Evolutionary conservation across 495 filamentous ascomycete species (phyloP), one percentile per base, ranked within the genome.

Genomic region (Annulohypoxylon stygium): DNA sequence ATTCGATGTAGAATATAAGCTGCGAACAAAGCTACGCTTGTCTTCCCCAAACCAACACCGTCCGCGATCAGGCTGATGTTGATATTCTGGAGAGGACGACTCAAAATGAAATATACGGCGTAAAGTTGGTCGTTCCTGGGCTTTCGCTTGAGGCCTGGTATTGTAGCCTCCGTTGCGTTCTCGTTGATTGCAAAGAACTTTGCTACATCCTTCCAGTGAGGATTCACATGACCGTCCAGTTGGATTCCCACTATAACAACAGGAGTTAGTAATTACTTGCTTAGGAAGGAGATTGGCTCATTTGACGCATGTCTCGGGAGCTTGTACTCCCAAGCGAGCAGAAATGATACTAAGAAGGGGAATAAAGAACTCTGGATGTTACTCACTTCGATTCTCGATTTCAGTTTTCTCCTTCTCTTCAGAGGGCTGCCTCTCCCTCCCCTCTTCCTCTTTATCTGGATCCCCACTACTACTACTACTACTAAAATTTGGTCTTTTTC

Each of bases 41-140:
- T 59, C 39, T 70, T 70, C 4, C 60, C 67, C 5, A 70, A 43
- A 1, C 67, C 67, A 12, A 64, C 53, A 34, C 51, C 67, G 23
- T 70, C 67, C 3, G 20, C 67, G 18, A 70, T 30, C 8, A 70
- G 23, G 12, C 16, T 26, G 6, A 23, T 26, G n/a, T 2, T 2
- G 7, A 57, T 39, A 1, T 14, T 6, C 0, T 30, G 26, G 7
- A 11, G 0, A 43, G 51, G 25, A 14, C 39, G 67, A 6, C 3
- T 58, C 12, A 70, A n/a, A 1, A 70, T 30, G 50, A 45, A 64
- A 26, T 45, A 70, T 9, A 59, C 30, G 23, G 67, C 60, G 11
- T 64, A 58, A 18, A 65, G 48, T 33, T 70, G 67, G 23, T 70
- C 57, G 2, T 12, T 18, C 4, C 16, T 45, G 0, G 39, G 48